These are phyloP conservation scores for Dunaliella primolecta DNA, from an alignment of 139 green algal species.

Conservation along the genomic window DNA sequence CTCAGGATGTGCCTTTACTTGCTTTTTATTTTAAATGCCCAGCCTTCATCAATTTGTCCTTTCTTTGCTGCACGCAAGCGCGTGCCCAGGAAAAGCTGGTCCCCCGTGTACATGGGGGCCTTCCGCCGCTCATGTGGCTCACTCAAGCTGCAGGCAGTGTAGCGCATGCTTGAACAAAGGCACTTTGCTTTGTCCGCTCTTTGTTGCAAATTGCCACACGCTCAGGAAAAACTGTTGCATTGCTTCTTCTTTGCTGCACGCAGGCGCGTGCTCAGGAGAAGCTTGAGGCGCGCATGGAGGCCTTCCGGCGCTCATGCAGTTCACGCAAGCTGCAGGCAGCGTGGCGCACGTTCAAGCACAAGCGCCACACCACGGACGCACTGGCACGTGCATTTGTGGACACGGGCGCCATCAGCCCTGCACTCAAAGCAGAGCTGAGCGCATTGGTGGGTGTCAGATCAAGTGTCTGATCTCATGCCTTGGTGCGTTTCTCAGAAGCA, in stretches of 20 bases:
- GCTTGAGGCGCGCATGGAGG: conserved; percentile 22
- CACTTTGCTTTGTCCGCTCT: no score
- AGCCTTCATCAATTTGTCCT: no score
- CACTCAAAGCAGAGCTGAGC: neutral
- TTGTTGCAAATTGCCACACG: no score
- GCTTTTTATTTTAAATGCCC: no score
- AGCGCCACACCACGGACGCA: conserved; percentile 35
- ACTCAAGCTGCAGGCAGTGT: conserved; percentile 46
- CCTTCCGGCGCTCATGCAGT: conserved; percentile 32
- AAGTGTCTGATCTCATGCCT: no score
- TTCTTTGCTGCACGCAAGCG: no score
- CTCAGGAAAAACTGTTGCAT: no score
- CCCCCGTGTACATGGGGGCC: conserved; percentile 22
- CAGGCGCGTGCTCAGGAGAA: neutral
- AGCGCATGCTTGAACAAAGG: conserved; percentile 37
- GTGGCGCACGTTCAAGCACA: conserved; percentile 47
- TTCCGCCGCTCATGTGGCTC: conserved; percentile 36
- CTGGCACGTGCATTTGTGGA: conserved; percentile 44
- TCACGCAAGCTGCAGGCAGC: conserved; percentile 42
- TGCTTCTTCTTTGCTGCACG: no score
- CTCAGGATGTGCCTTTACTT: no score
- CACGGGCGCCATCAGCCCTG: conserved; percentile 24
- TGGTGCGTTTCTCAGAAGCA: neutral
- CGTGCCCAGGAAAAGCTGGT: neutral
- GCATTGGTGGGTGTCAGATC: no score